These are phyloP conservation scores for Flaveria brownii DNA, from an alignment of 129 eudicot species.

Conservation along the genomic window DNA sequence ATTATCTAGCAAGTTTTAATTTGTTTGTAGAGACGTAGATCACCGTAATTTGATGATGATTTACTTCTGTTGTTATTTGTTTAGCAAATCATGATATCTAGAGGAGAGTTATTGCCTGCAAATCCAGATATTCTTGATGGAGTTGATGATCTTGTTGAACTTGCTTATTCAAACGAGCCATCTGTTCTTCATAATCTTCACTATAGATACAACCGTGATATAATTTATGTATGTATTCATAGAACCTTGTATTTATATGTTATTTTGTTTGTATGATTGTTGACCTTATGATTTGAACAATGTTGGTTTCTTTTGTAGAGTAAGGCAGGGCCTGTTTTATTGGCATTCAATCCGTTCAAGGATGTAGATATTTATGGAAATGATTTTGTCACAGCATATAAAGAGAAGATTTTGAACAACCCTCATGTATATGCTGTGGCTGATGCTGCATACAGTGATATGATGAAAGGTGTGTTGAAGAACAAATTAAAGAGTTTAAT, in stretches of 20 bases:
- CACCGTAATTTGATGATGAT: constrained; percentile 1
- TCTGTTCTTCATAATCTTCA: constrained; percentile 83
- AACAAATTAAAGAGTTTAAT: neutral
- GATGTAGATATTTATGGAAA: constrained; percentile 59
- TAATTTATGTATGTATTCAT: constrained; percentile 62
- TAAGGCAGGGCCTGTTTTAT: constrained; percentile 82
- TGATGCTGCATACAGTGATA: constrained; percentile 73
- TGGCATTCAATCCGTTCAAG: constrained; percentile 92
- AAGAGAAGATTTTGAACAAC: constrained; percentile 59
- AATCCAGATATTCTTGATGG: constrained; percentile 88
- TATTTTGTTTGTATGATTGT: neutral
- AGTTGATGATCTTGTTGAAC: constrained; percentile 89
- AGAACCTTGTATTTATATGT: neutral
- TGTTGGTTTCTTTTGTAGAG: constrained; percentile 50
- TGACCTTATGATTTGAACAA: constrained; percentile 19
- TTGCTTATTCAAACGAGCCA: constrained; percentile 87
- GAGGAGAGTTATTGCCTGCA: constrained; percentile 73
- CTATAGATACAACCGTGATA: constrained; percentile 56
- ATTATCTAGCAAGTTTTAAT: neutral
- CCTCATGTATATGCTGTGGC: constrained; percentile 90
- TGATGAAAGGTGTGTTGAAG: constrained; percentile 60
- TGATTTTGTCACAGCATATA: constrained; percentile 59
- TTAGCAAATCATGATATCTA: constrained; percentile 58
- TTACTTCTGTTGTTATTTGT: constrained; percentile 3
- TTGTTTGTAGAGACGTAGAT: neutral